These are phyloP conservation scores for Pulveroboletus ravenelii DNA, from an alignment of 768 basidiomycete species.

Conservation along the genomic window DNA sequence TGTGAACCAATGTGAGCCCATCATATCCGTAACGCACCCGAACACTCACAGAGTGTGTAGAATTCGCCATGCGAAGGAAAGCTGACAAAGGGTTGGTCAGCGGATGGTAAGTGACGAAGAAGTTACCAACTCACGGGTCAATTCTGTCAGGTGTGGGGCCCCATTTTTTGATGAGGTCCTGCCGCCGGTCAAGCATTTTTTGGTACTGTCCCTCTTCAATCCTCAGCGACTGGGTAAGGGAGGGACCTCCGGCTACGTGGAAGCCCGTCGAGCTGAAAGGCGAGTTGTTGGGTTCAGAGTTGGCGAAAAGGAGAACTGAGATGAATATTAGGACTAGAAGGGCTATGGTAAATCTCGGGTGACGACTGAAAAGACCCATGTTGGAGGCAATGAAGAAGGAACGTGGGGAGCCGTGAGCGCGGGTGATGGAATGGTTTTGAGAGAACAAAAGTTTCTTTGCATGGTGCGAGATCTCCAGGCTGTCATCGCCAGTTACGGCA, in stretches of 20 bases:
- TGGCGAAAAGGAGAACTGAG: conserved; percentile 25
- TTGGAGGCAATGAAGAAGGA: conserved; percentile 6
- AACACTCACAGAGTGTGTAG: conserved; percentile 27
- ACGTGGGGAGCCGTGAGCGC: conserved; percentile 11
- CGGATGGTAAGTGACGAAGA: neutral
- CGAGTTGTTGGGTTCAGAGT: conserved; percentile 11
- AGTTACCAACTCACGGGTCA: conserved; percentile 20
- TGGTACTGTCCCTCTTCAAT: conserved; percentile 34
- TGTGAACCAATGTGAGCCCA: conserved; percentile 9
- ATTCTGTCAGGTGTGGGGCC: conserved; percentile 50
- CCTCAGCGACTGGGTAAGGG: conserved; percentile 11
- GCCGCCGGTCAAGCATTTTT: conserved; percentile 37
- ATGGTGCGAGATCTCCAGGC: no score
- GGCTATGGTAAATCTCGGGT: conserved; percentile 29
- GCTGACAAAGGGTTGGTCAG: conserved; percentile 5
- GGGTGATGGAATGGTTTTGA: neutral
- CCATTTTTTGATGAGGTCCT: conserved; percentile 49
- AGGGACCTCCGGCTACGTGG: neutral
- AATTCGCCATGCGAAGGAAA: conserved; percentile 32
- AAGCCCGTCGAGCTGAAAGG: conserved; percentile 3
- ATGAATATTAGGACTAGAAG: conserved; percentile 25
- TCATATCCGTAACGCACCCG: neutral
- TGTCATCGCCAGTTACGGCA: conserved; percentile 1
- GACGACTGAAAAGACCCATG: conserved; percentile 28
- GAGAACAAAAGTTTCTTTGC: neutral